phyloP scores from a whole-genome alignment of 176 grass and related monocot species.

The Ensete ventricosum region DNA sequence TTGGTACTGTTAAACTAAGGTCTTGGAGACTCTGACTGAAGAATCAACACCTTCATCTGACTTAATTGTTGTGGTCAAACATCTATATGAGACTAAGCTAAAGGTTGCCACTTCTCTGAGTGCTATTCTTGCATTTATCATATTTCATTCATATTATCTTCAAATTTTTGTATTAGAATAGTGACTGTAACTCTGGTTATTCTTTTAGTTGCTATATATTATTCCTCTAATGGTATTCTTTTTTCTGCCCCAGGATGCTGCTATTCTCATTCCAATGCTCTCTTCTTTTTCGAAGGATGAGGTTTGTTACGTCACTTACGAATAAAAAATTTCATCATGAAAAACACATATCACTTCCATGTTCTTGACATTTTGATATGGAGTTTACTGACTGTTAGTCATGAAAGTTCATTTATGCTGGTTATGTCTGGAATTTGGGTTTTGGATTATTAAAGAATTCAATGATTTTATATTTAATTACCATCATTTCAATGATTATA shows the following conservation, averaged over 20 bases:
- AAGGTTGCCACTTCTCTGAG: slow-evolving; percentile 45
- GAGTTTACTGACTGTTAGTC: neutral
- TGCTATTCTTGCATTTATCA: neutral
- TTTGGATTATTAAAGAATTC: too few relatives aligned
- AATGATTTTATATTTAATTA: too few relatives aligned
- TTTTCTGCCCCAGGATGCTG: slow-evolving; percentile 60
- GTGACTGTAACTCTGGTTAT: neutral
- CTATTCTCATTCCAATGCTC: slow-evolving; percentile 89
- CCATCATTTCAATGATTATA: too few relatives aligned
- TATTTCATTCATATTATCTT: neutral
- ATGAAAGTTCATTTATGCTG: neutral
- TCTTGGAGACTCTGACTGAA: slow-evolving; percentile 81
- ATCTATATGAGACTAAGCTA: slow-evolving; percentile 84
- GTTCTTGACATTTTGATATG: neutral
- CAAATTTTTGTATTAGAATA: slow-evolving; percentile 14
- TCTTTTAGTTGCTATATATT: neutral
- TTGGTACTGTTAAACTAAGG: slow-evolving; percentile 38
- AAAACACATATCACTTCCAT: neutral
- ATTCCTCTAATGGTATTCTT: slow-evolving; percentile 2
- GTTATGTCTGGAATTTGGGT: neutral
- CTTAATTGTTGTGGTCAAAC: slow-evolving; percentile 76
- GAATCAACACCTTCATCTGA: slow-evolving; percentile 73
- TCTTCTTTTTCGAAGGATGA: slow-evolving; percentile 96
- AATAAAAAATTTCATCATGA: slow-evolving; percentile 15
- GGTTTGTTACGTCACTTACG: slow-evolving; percentile 28